A percentile compares a stretch with the other conserved stretches of the same genome.
These are phyloP conservation scores for Claviceps humidiphila DNA, from an alignment of 2,329 filamentous ascomycete species.

Conservation along the genomic window DNA sequence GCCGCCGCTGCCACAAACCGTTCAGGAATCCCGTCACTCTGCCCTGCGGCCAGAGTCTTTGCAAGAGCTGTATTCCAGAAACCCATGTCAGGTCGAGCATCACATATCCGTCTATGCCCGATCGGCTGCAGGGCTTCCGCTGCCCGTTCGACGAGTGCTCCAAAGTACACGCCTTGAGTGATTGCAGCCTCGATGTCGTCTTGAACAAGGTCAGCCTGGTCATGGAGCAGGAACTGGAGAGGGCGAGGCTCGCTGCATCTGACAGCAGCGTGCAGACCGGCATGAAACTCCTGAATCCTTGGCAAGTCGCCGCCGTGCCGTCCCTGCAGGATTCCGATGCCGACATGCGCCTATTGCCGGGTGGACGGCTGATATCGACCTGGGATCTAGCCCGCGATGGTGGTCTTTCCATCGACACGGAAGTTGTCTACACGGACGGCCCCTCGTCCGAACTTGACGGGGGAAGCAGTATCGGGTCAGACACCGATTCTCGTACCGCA, in stretches of 20 bases:
- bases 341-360: constrained; percentile 27
- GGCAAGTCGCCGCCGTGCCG: constrained; percentile 27
- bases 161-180: constrained; percentile 60
- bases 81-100: constrained; percentile 54
- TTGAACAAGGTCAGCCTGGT: constrained; percentile 57
- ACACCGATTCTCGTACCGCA: background rate
- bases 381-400: constrained; percentile 53
- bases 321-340: constrained; percentile 23
- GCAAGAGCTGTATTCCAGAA: constrained; percentile 59
- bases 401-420: constrained; percentile 40
- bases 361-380: constrained; percentile 50
- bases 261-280: constrained; percentile 21
- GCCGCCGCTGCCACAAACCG: constrained; percentile 56
- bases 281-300: constrained; percentile 23
- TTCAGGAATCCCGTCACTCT: constrained; percentile 58
- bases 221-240: constrained; percentile 39
- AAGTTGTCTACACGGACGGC: constrained; percentile 34
- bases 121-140: constrained; percentile 54
- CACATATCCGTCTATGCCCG: constrained; percentile 59
- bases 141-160: constrained; percentile 58
- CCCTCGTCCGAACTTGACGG: constrained; percentile 3
- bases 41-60: constrained; percentile 71
- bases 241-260: constrained; percentile 20
- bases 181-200: constrained; percentile 66
- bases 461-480: background rate